Base-by-base conservation (phyloP, 768 basidiomycete species). In the Xerocomus potaroensis region DNA sequence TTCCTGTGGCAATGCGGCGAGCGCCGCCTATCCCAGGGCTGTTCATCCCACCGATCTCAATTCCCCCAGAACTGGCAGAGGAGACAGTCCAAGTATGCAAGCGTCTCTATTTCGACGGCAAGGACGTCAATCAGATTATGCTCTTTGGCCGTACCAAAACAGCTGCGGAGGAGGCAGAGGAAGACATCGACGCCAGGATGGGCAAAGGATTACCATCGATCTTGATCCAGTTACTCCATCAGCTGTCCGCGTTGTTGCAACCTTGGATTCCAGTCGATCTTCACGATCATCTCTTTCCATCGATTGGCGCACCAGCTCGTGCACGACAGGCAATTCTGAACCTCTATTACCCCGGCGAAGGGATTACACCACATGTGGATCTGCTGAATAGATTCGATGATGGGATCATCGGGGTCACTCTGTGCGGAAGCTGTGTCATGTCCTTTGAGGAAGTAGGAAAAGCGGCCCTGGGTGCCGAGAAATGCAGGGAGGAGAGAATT, bases 281-380 rank as follows among this genome's bases (percentile, higher is more conserved):
- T 0, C 74, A 83, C 51, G 57, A 64, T 7, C 70, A 88, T 16
- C 72, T 91, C 19, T 91, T 91, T 57, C 83, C 85, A 1, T 52
- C 62, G 1, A 54, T 55, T 15, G 49, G 50, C 5, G 54, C 59
- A 35, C 67, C 74, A 24, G 63, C 67, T 43, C 50, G 65, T 21
- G 84, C 88, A 0, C 76, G 91, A 22, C 93, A 97, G 61, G 88
- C 82, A 1, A 98, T 97, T 46, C 55, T 97, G 43, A 98, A 97
- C 62, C 71, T 93, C 2, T 98, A 98, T 63, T 69, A 70, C 18
- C 90, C 92, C 0, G 94, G 94, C 7, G 81, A 92, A 62, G 94
- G 94, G 10, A 97, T 98, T 54, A 72, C 82, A 0, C 78, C 90
- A 0, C 94, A 97, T 56, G 77, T 98, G 34, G 94, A 98, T 60